Conservation (phyloP, 1,284 basidiomycete species). For the Uromyces viciae-fabae region DNA sequence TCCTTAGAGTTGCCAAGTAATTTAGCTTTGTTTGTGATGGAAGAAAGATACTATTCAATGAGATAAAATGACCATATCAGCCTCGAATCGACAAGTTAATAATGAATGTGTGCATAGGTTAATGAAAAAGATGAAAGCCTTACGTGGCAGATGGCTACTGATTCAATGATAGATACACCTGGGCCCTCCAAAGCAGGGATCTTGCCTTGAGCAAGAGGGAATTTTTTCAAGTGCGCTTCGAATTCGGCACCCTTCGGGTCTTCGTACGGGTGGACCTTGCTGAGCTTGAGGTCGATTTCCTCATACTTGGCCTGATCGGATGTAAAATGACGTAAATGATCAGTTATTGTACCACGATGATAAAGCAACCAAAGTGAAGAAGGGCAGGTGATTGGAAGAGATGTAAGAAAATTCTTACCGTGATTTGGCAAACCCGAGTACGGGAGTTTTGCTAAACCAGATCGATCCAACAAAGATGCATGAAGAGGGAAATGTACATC, state of each 20-base stretch:
- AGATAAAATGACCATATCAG: background rate
- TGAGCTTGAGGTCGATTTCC: constrained; percentile 12
- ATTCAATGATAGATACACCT: constrained; percentile 19
- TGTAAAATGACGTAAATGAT: background rate
- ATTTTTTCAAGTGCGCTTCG: constrained; percentile 28
- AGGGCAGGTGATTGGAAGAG: background rate
- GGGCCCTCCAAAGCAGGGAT: constrained; percentile 40
- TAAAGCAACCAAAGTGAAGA: background rate
- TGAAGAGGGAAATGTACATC: background rate
- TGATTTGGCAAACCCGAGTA: constrained; percentile 29
- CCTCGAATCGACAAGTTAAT: background rate
- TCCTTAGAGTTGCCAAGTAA: constrained; percentile 52
- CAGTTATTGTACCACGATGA: background rate
- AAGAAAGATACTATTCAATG: constrained; percentile 49
- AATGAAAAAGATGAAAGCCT: background rate
- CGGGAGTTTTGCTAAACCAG: constrained; percentile 25
- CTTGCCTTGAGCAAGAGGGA: constrained; percentile 35
- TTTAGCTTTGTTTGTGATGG: constrained; percentile 53
- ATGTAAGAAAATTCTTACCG: constrained; percentile 9
- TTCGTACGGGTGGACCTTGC: constrained; percentile 14
- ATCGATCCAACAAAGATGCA: background rate
- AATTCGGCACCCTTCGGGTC: constrained; percentile 9
- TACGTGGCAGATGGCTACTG: constrained; percentile 29
- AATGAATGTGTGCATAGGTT: background rate
- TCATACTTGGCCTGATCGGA: constrained; percentile 30